A percentile compares a stretch with the other conserved stretches of the same genome.
These are phyloP conservation scores for Sporisorium iseilematis-ciliati DNA, from an alignment of 1,284 basidiomycete genomes.

Conservation along the genomic window DNA sequence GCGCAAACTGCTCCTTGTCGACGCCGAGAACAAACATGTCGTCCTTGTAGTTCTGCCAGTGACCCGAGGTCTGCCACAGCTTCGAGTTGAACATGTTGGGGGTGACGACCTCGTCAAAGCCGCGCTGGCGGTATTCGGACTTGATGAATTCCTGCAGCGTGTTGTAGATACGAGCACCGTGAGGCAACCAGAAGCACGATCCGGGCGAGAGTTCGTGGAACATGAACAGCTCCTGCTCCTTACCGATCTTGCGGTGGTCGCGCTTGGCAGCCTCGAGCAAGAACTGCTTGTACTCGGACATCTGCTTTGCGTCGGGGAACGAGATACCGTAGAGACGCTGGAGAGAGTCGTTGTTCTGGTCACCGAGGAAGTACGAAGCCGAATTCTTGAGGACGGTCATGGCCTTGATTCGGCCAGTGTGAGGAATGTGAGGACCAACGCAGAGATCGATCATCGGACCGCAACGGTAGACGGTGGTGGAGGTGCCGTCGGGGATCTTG, in stretches of 20 bases:
- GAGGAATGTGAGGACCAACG: conserved; percentile 95
- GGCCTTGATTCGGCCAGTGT: conserved; percentile 95
- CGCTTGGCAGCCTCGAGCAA: conserved; percentile 96
- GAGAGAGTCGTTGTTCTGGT: conserved; percentile 91
- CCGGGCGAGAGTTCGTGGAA: conserved; percentile 97
- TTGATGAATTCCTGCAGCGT: conserved; percentile 85
- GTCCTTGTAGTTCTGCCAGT: conserved; percentile 89
- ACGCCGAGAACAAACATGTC: conserved; percentile 95
- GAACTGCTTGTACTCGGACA: conserved; percentile 95
- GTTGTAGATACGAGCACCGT: conserved; percentile 97
- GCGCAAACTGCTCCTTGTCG: conserved; percentile 81
- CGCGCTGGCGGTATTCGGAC: conserved; percentile 72
- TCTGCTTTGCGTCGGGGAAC: conserved; percentile 97
- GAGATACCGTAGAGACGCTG: conserved; percentile 99
- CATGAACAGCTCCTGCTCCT: conserved; percentile 91
- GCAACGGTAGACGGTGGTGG: conserved; percentile 97
- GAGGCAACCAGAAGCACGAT: conserved; percentile 95
- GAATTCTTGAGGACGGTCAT: conserved; percentile 78
- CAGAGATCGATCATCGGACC: conserved; percentile 99
- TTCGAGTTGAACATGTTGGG: conserved; percentile 98
- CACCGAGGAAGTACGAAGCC: conserved; percentile 97
- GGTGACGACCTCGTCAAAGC: conserved; percentile 80
- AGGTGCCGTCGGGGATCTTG: conserved; percentile 95
- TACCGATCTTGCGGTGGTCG: conserved; percentile 84
- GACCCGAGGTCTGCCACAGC: conserved; percentile 97